Evolutionary conservation across 805 yeast species (phyloP), one percentile per base, ranked within the genome.

Genomic region (Suhomyces canberraensis): DNA sequence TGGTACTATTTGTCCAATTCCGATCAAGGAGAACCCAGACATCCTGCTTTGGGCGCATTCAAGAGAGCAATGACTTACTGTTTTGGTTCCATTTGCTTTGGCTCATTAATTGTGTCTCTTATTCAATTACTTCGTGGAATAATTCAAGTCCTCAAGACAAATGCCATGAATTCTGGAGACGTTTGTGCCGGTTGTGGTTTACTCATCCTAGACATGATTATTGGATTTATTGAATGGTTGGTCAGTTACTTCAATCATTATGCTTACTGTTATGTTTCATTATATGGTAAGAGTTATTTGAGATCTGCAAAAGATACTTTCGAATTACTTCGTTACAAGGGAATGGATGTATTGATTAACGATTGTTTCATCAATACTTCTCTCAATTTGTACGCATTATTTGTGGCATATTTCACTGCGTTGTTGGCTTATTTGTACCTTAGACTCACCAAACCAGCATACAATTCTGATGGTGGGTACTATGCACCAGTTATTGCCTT

Each of bases 1-100:
- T 90, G 97, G 96, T 89, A 86, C 60, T 90, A 87, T 60, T 74
- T 84, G 59, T 75, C 84, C 14, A 70, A 71, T 37, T 76, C 88
- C 9, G 88, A 81, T 54, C 83, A 82, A 56, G 89, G 89, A 3
- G 81, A 77, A 66, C 95, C 96, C 21, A 71, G 56, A 49, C 73
- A 75, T 67, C 91, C 95, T 3, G 93, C 95, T 1, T 64, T 81
- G 42, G 89, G 93, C 2, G 81, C 96, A 2, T 78, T 89, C 46
- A 77, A 70, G 50, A 73, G 95, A 47, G 87, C 95, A 1, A 59
- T 86, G 60, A 84, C 95, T 3, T 84, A 81, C 55, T 86, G 95
- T 8, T 83, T 89, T 52, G 97, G 98, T 2, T 84, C 95, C 2
- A 82, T 90, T 37, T 84, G 95, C 56, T 84, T 86, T 53, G 96